These are phyloP conservation scores for Papilionanthe hybrid DNA, from an alignment of 116 monocot genomes.

Conservation along the genomic window DNA sequence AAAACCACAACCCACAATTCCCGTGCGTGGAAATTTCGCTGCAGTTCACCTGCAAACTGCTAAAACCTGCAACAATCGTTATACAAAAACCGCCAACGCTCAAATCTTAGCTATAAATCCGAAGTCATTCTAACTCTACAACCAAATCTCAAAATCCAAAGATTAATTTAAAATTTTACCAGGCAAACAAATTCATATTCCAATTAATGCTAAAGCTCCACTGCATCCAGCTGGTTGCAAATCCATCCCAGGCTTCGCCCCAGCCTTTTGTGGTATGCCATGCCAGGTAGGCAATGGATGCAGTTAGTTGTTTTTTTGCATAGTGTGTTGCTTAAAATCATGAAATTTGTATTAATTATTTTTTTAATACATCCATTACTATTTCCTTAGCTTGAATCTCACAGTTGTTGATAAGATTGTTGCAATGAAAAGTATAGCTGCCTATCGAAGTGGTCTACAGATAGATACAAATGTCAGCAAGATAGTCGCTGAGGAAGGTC, in stretches of 20 bases:
- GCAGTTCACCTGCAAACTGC: too few relatives aligned
- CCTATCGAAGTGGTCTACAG: slow-evolving; percentile 89
- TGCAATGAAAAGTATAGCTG: slow-evolving; percentile 89
- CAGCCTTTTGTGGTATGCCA: not conserved
- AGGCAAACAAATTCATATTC: too few relatives aligned
- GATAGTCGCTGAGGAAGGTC: slow-evolving; percentile 74
- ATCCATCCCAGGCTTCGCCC: not conserved
- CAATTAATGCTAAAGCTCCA: too few relatives aligned
- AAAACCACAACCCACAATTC: too few relatives aligned
- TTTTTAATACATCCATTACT: not conserved
- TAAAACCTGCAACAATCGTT: too few relatives aligned
- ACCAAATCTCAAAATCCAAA: too few relatives aligned
- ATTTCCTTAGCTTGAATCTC: slow-evolving; percentile 40
- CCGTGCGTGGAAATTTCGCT: too few relatives aligned
- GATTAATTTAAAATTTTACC: too few relatives aligned
- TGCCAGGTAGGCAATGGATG: not conserved
- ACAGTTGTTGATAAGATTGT: slow-evolving; percentile 72
- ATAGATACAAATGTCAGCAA: slow-evolving; percentile 73
- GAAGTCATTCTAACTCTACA: too few relatives aligned
- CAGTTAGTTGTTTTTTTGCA: not conserved
- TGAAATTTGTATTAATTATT: not conserved
- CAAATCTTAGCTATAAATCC: too few relatives aligned
- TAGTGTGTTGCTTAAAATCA: not conserved
- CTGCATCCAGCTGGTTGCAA: too few relatives aligned
- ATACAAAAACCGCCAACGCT: too few relatives aligned